These are phyloP conservation scores for Pugionium dolabratum DNA, from an alignment of 345 rosid species.

Conservation along the genomic window DNA sequence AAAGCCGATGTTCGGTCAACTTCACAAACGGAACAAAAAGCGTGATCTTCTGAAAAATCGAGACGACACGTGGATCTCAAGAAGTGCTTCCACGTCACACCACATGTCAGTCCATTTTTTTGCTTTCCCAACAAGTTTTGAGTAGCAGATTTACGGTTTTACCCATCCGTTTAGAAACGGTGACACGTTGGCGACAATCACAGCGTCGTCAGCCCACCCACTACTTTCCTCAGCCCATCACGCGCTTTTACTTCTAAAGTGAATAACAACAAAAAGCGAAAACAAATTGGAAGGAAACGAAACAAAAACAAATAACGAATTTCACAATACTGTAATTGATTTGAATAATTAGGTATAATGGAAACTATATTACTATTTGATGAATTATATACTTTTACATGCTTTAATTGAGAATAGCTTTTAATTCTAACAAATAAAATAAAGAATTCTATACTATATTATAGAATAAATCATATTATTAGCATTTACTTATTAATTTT, in stretches of 20 bases:
- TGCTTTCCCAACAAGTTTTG: constrained; percentile 30
- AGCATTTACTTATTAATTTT: neutral
- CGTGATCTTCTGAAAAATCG: neutral
- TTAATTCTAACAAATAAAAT: no score
- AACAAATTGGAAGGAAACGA: no score
- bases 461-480: neutral
- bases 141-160: neutral
- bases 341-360: neutral
- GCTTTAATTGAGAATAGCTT: no score
- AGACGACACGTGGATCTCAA: constrained; percentile 16
- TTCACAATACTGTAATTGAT: neutral
- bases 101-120: constrained; percentile 14
- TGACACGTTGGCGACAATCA: constrained; percentile 36
- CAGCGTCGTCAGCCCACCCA: constrained; percentile 35
- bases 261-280: constrained; percentile 27
- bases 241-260: constrained; percentile 36
- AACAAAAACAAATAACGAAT: no score
- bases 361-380: no score
- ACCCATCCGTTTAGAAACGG: constrained; percentile 10
- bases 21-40: constrained; percentile 18
- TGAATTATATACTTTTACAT: no score
- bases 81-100: constrained; percentile 16
- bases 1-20: constrained; percentile 17
- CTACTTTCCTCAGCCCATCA: constrained; percentile 18
- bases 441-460: neutral